phyloP scores from a whole-genome alignment of 345 rosid genomes.

The Syzygium jambos region DNA sequence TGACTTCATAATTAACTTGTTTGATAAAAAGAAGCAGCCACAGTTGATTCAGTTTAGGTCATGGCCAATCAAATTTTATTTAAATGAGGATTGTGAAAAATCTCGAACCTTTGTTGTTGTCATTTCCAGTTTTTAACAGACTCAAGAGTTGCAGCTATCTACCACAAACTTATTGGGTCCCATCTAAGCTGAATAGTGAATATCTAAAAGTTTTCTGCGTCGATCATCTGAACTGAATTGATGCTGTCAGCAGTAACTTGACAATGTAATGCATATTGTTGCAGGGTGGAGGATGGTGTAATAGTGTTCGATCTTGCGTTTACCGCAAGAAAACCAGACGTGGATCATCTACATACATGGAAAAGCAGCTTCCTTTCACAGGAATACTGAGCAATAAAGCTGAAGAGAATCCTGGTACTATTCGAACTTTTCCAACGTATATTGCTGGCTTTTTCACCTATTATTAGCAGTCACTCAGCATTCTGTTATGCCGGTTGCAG shows the following conservation, averaged over 20 bases:
- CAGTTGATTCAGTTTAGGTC: background rate
- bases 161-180: too few species aligned
- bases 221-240: too few species aligned
- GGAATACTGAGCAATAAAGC: constrained; percentile 81
- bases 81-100: background rate
- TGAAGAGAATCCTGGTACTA: constrained; percentile 72
- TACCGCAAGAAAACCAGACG: constrained; percentile 69
- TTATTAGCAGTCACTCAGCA: background rate
- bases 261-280: constrained; percentile 5
- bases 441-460: background rate
- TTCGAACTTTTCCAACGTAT: background rate
- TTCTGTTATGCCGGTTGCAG: background rate
- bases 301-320: constrained; percentile 55
- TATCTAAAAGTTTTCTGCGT: too few species aligned
- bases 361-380: constrained; percentile 57
- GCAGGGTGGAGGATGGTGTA: constrained; percentile 99
- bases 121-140: background rate
- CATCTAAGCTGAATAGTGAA: too few species aligned
- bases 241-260: background rate
- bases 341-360: constrained; percentile 86
- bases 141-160: background rate
- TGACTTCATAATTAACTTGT: background rate
- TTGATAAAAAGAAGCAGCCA: background rate
- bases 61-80: background rate
- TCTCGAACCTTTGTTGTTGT: background rate